These are phyloP conservation scores for Oidiodendron maius DNA, from an alignment of 495 filamentous ascomycete species.

Conservation along the genomic window DNA sequence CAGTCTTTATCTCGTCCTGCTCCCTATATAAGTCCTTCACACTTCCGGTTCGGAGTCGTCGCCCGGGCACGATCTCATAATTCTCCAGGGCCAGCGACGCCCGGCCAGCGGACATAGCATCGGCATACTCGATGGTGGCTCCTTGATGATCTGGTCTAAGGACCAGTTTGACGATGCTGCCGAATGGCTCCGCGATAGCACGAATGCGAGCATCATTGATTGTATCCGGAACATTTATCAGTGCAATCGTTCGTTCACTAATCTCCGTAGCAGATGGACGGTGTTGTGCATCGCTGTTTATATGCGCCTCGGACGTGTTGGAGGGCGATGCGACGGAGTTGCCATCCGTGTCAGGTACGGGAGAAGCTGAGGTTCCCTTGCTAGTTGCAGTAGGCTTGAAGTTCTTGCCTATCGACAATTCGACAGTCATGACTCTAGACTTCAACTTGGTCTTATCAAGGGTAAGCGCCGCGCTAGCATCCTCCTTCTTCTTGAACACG, in stretches of 20 bases:
- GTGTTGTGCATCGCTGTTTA: constrained; percentile 12
- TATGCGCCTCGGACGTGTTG: constrained; percentile 18
- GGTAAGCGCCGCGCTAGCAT: constrained; percentile 58
- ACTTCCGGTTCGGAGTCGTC: constrained; percentile 61
- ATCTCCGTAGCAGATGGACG: constrained; percentile 36
- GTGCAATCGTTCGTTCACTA: constrained; percentile 49
- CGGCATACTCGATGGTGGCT: constrained; percentile 78
- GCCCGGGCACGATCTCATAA: constrained; percentile 57
- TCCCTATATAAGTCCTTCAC: constrained; percentile 60
- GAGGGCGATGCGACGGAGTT: constrained; percentile 26
- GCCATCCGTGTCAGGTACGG: constrained; percentile 26
- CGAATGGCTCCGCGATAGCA: constrained; percentile 58
- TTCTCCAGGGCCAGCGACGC: constrained; percentile 71
- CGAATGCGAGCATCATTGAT: constrained; percentile 65
- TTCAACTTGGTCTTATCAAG: constrained; percentile 67
- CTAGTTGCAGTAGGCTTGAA: constrained; percentile 31
- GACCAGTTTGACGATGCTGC: constrained; percentile 55
- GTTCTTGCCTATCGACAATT: constrained; percentile 42
- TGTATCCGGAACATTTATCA: constrained; percentile 66
- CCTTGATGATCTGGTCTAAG: constrained; percentile 76
- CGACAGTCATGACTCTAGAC: constrained; percentile 65
- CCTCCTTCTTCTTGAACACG: constrained; percentile 65
- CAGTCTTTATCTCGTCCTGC: constrained; percentile 41
- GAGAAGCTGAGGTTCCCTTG: constrained; percentile 28
- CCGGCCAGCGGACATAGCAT: constrained; percentile 64